A percentile compares a stretch with the other conserved stretches of the same genome.
These are phyloP conservation scores for Cordyceps tenuipes DNA, from an alignment of 2,329 filamentous ascomycete species.

Conservation along the genomic window DNA sequence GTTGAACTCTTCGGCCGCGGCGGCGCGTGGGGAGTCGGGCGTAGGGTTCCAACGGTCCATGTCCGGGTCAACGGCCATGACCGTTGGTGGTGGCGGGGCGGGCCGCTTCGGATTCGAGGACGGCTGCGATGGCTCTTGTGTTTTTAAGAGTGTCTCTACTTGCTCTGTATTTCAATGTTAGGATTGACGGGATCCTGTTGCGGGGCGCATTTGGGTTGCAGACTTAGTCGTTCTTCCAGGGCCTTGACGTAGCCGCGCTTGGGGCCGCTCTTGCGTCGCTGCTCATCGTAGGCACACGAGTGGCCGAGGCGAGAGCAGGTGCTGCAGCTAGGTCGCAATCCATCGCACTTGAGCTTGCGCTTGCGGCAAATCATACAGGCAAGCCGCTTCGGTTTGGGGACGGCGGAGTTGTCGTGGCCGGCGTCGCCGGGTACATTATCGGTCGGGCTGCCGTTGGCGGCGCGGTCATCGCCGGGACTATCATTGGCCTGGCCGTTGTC, in stretches of 20 bases:
- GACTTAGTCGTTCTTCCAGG: constrained; percentile 84
- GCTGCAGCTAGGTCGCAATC: constrained; percentile 72
- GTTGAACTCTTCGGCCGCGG: constrained; percentile 48
- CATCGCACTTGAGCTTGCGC: constrained; percentile 86
- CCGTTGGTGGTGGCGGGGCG: constrained; percentile 19
- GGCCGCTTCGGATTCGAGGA: not conserved
- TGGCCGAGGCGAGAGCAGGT: constrained; percentile 84
- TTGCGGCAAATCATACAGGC: constrained; percentile 92
- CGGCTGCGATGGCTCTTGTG: constrained; percentile 49
- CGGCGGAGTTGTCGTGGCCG: constrained; percentile 42
- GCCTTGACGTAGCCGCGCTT: constrained; percentile 94
- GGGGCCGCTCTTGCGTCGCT: constrained; percentile 86
- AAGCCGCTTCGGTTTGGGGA: constrained; percentile 81
- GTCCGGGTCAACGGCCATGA: constrained; percentile 38
- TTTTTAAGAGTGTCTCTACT: constrained; percentile 85
- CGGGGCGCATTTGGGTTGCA: constrained; percentile 24
- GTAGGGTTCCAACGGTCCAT: constrained; percentile 48
- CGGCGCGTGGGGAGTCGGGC: constrained; percentile 43
- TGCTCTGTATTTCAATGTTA: constrained; percentile 52
- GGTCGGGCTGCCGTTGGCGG: constrained; percentile 23
- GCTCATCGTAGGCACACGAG: constrained; percentile 83
- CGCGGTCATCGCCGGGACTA: constrained; percentile 13
- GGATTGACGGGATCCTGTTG: constrained; percentile 2
- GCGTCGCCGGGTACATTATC: constrained; percentile 29
- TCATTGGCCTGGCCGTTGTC: constrained; percentile 26